Evolutionary conservation across 208 protist species (phyloP), one percentile per base, ranked within the genome.

Genomic region (Vickermania ingenoplastis): DNA sequence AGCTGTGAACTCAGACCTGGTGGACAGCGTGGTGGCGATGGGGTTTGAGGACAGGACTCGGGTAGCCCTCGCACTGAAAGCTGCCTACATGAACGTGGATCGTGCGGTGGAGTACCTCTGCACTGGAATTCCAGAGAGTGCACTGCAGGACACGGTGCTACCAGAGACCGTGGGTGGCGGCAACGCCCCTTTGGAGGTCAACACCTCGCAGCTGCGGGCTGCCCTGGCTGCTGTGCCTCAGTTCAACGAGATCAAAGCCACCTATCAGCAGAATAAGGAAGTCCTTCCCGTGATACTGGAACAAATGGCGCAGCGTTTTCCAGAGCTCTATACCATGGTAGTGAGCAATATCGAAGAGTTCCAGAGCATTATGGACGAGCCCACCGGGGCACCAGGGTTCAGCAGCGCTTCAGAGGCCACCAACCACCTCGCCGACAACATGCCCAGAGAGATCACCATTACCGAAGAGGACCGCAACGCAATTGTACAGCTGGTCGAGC

Each of bases 81-180:
- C 88, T 21, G 88, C 88, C 28, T 92, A 78, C 65, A 86, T 92
- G 79, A 92, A 94, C 62, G 67, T 77, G 28, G 82, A 94, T 31
- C 82, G 88, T 31, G 88, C 88, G 3, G 85, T 94, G 22, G 84
- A 92, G 70, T 94, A 91, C 71, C 79, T 94, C 14, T 87, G 69
- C 67, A 79, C 77, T 27, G 84, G 84, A 53, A 94, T 94, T 57
- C 88, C 88, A 17, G 28, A 67, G 0, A 53, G 58, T 65, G 58
- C 74, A 17, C 25, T 86, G 41, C 45, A 63, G 30, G 73, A 90
- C 17, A n/a, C 36, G 11, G 17, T 45, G 36, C n/a, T n/a, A n/a
- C n/a, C n/a, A n/a, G 36, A 7, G 7, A 7, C 7, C 11, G 36
- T 17, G 36, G 17, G 7, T 7, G 11, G 36, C 36, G 36, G 36